Evolutionary conservation across 2,329 filamentous ascomycete species (phyloP).

Genomic region (Fusarium luffae): DNA sequence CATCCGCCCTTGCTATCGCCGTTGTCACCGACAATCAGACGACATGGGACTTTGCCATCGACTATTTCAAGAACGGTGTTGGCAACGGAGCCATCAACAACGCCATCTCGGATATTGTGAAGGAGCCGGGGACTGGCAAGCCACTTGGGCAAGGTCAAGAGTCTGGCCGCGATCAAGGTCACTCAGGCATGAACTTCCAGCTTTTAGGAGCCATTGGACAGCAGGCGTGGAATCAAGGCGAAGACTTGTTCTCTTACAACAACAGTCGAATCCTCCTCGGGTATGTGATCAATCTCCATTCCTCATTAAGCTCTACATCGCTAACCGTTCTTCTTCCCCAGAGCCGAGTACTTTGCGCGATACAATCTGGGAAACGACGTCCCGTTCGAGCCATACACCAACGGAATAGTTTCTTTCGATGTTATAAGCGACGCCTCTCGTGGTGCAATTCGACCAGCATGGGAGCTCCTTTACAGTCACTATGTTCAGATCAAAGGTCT

Average conservation of each 20-base stretch:
- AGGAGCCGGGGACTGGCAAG: constrained; percentile 12
- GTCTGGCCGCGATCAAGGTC: constrained; percentile 31
- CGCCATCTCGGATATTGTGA: constrained; percentile 7
- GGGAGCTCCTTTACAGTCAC: constrained; percentile 27
- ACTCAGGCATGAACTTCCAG: constrained; percentile 15
- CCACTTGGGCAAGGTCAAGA: constrained; percentile 26
- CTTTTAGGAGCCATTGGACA: constrained; percentile 17
- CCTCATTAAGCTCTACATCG: rapidly evolving
- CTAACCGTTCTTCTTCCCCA: neutral
- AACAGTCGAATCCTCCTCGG: constrained; percentile 34
- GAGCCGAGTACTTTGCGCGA: constrained; percentile 28
- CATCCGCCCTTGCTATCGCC: constrained; percentile 22
- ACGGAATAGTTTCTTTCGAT: constrained; percentile 17
- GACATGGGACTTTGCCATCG: neutral
- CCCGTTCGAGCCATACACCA: constrained; percentile 32
- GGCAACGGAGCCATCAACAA: constrained; percentile 21
- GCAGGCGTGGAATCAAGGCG: constrained; percentile 31
- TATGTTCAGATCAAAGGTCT: constrained; percentile 29
- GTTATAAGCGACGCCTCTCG: constrained; percentile 14
- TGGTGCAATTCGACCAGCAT: neutral
- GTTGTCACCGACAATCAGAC: constrained; percentile 23
- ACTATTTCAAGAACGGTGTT: constrained; percentile 27
- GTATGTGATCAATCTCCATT: neutral
- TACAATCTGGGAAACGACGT: constrained; percentile 35
- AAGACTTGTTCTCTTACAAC: constrained; percentile 29